These are phyloP conservation scores for Corchorus olitorius DNA, from an alignment of 345 rosid genomes.

Conservation along the genomic window DNA sequence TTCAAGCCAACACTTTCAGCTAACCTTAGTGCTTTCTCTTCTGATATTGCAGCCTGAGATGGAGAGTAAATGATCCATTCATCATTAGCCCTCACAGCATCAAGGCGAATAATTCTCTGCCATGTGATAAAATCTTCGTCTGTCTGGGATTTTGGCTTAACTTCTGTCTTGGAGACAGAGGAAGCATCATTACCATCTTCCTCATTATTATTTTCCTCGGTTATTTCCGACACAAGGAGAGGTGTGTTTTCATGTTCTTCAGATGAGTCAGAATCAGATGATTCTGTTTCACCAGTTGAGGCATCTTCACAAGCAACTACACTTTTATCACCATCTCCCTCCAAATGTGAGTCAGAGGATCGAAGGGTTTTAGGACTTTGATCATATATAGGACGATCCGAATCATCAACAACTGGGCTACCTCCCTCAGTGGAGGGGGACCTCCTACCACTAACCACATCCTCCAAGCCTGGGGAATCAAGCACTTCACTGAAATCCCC, in stretches of 20 bases:
- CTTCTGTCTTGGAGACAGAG: conserved; percentile 35
- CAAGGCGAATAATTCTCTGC: conserved; percentile 92
- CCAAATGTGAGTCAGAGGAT: conserved; percentile 31
- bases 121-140: conserved; percentile 81
- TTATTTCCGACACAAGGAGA: conserved; percentile 38
- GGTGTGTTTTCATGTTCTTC: conserved; percentile 55
- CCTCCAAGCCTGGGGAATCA: conserved; percentile 49
- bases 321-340: conserved; percentile 51
- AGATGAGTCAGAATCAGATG: conserved; percentile 56
- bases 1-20: conserved; percentile 73
- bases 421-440: conserved; percentile 34
- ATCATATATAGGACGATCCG: conserved; percentile 24
- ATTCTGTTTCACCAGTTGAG: conserved; percentile 51
- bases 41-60: conserved; percentile 65
- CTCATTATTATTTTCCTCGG: conserved; percentile 27
- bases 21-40: conserved; percentile 48
- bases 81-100: conserved; percentile 83
- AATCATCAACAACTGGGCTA: conserved; percentile 31
- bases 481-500: conserved; percentile 48
- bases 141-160: conserved; percentile 32
- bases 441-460: conserved; percentile 36
- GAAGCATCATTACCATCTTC: conserved; percentile 36
- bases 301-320: conserved; percentile 48
- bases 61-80: conserved; percentile 80
- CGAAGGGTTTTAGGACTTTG: conserved; percentile 10